Conservation (phyloP, 1,284 basidiomycete species). For the Microbotryomycetes sp. region DNA sequence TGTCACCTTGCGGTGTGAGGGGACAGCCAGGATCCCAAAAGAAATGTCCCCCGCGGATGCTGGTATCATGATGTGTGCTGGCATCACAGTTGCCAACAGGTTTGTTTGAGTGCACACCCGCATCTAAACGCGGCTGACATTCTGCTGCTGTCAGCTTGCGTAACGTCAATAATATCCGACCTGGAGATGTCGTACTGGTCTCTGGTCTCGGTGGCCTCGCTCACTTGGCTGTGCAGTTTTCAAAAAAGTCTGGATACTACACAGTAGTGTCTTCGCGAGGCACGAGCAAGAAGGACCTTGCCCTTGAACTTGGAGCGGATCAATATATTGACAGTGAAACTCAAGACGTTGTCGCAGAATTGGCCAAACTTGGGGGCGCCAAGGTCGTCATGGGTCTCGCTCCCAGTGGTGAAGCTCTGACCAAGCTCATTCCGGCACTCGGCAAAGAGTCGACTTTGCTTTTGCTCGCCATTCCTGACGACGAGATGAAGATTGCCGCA, state of each 20-base stretch:
- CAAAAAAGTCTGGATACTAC: neutral
- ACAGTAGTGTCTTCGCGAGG: neutral
- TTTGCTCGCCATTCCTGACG: constrained; percentile 30
- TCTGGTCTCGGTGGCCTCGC: neutral
- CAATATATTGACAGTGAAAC: constrained; percentile 12
- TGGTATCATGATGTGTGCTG: constrained; percentile 45
- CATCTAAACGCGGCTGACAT: neutral
- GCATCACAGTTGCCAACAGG: constrained; percentile 11
- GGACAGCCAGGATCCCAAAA: constrained; percentile 38
- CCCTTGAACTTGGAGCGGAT: neutral
- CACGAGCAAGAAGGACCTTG: neutral
- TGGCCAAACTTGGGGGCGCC: constrained; percentile 42
- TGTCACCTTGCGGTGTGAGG: constrained; percentile 40
- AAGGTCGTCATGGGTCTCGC: constrained; percentile 39
- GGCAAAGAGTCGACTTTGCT: constrained; percentile 40
- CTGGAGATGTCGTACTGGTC: neutral
- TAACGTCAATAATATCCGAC: neutral
- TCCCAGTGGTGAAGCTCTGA: constrained; percentile 38
- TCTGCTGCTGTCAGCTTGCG: neutral
- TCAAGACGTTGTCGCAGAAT: constrained; percentile 36
- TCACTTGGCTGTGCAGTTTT: neutral
- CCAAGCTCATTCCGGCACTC: constrained; percentile 39
- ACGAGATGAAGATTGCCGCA: constrained; percentile 28
- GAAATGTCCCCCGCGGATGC: constrained; percentile 42
- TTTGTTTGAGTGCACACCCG: neutral